A percentile compares a stretch with the other conserved stretches of the same genome.
Conservation (phyloP, 352 stramenopile genomes). For the Phytophthora macrochlamydospora region DNA sequence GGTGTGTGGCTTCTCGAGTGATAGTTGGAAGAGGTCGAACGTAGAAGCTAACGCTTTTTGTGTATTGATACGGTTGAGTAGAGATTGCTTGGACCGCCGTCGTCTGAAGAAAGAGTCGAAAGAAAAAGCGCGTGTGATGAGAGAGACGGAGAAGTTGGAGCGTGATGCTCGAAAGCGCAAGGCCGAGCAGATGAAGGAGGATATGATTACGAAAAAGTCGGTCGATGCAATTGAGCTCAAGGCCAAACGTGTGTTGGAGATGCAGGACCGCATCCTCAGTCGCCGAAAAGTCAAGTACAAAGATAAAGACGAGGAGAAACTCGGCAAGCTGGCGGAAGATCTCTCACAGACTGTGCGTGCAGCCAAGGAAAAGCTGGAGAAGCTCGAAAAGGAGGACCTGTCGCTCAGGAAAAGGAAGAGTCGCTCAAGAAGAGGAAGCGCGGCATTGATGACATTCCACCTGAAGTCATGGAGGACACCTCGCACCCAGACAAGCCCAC, state of each 20-base stretch:
- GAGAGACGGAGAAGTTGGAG: constrained; percentile 83
- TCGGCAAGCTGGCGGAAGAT: constrained; percentile 80
- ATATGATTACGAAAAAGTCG: constrained; percentile 71
- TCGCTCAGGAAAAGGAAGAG: constrained; percentile 83
- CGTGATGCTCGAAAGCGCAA: constrained; percentile 68
- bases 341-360: constrained; percentile 75
- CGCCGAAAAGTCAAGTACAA: constrained; percentile 91
- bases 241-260: constrained; percentile 85
- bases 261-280: constrained; percentile 88
- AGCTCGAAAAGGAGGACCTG: constrained; percentile 87
- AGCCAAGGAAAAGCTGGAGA: constrained; percentile 84
- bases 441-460: constrained; percentile 49
- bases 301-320: constrained; percentile 88
- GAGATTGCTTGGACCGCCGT: constrained; percentile 81
- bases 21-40: neutral
- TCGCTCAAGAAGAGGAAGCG: constrained; percentile 84
- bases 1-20: constrained; percentile 46
- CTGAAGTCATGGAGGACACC: constrained; percentile 42
- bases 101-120: constrained; percentile 77
- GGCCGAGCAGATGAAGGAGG: constrained; percentile 75
- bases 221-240: constrained; percentile 85
- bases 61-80: constrained; percentile 14
- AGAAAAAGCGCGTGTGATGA: constrained; percentile 76
- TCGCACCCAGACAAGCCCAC: constrained; percentile 59
- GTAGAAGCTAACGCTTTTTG: neutral